Evolutionary conservation across 768 basidiomycete species (phyloP), one percentile per base, ranked within the genome.

Genomic region (Panaeolus papilionaceus): DNA sequence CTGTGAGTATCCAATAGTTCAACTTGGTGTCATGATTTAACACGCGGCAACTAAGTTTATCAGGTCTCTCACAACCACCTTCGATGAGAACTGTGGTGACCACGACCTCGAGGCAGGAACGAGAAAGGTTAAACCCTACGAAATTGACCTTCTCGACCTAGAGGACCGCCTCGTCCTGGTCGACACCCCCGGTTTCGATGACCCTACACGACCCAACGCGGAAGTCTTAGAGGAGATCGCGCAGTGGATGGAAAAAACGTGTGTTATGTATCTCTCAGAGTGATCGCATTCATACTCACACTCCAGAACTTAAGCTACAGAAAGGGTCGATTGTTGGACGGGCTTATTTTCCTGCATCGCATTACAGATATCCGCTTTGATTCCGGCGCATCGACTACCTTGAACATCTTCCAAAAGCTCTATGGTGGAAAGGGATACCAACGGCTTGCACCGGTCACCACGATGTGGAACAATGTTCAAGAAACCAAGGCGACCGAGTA

Each of bases 401-500:
- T 86, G 51, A 77, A 79, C 26, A 79, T 87, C 72, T 86, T 87
- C 72, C 76, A 76, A 39, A 78, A 82, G 64, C 77, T 87, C 18
- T 86, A 85, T 67, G 86, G 85, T 26, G 76, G 49, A 11, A 51
- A 78, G 18, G 75, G 70, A 42, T 79, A 83, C 68, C 78, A 78
- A 65, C 83, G 85, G 64, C 83, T 87, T 47, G 77, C 84, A 51
- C 77, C 86, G 63, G 79, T 78, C 45, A 85, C 85, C 64, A 87
- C 81, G 11, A 85, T 81, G 80, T 86, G 85, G 84, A 77, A 74
- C 10, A 76, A 78, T 62, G 62, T 71, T 14, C 49, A 7, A 20
- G 20, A 23, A 64, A 58, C 0, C n/a, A 58, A n/a, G 47, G 63
- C 5, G n/a, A 58, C 16, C 67, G 68, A 18, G 14, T 40, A 40